Base-by-base conservation (phyloP, 2,329 filamentous ascomycete species). In the Taxawa tesnikishii region DNA sequence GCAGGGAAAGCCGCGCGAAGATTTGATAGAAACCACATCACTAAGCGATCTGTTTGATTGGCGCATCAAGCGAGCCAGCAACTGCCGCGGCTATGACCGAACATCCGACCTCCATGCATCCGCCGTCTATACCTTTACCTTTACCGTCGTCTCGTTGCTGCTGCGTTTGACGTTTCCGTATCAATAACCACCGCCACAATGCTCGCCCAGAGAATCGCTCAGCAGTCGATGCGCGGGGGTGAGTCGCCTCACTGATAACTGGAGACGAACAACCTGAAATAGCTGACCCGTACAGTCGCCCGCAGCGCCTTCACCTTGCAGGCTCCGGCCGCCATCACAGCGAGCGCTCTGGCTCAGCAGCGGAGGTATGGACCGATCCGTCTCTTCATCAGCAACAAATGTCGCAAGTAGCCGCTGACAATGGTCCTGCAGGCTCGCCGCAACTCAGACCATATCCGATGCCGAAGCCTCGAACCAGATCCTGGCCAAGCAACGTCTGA, bases 401-500 rank as follows among this genome's bases (percentile, higher is more conserved):
- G 8, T 8, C 19, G n/a, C 8, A 23, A 23, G 2, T 8, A n/a
- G 8, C 19, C 19, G 19, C 19, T 23, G 19, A 23, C 19, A 23
- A 8, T 23, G 19, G 8, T n/a, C 19, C 19, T n/a, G n/a, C 19
- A 23, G 19, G n/a, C 19, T 23, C 19, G 19, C 19, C 8, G 19
- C 19, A 8, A 23, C 19, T n/a, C 19, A 23, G n/a, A 23, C 19
- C 19, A 23, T 23, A 8, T 8, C 8, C 19, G 8, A 8, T n/a
- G 19, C 8, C 19, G 19, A 23, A 23, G 19, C 19, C 19, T 12
- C 12, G 8, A 12, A 29, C 9, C 12, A 29, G 17, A 73, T 93
- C 59, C 83, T 94, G 54, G 77, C 72, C 49, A 65, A 73, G 51
- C 87, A 94, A 67, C 87, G 87, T 49, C 70, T 79, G 34, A 61